Evolutionary conservation across 169 alveolate species (phyloP).

Genomic region (Eimeria necatrix): DNA sequence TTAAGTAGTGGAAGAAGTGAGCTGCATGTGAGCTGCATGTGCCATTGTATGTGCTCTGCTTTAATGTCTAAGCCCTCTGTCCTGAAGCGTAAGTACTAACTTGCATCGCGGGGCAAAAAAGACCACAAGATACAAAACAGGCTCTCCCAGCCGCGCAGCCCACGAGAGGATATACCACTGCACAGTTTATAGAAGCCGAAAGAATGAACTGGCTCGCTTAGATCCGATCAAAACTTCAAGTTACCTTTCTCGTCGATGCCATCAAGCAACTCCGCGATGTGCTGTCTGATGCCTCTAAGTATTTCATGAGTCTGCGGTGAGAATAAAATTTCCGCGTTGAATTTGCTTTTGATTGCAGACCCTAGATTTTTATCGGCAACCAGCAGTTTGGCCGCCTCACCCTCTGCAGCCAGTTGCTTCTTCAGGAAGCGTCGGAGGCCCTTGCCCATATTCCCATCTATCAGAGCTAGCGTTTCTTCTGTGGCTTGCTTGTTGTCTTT

Average conservation of each 20-base stretch:
- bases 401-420: slow-evolving; percentile 90
- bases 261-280: slow-evolving; percentile 89
- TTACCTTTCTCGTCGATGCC: slow-evolving; percentile 92
- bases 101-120: background rate
- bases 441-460: slow-evolving; percentile 88
- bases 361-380: slow-evolving; percentile 94
- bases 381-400: slow-evolving; percentile 87
- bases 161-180: background rate
- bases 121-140: too few species aligned
- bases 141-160: too few species aligned
- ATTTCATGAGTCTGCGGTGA: slow-evolving; percentile 92
- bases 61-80: too few species aligned
- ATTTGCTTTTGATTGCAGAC: slow-evolving; percentile 92
- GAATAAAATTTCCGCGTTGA: slow-evolving; percentile 88
- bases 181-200: too few species aligned
- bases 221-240: background rate
- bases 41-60: too few species aligned
- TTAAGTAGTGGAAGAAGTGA: background rate
- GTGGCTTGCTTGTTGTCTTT: slow-evolving; percentile 95
- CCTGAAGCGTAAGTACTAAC: too few species aligned
- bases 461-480: slow-evolving; percentile 90
- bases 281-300: slow-evolving; percentile 92
- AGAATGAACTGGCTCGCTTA: too few species aligned
- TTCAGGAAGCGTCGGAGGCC: slow-evolving; percentile 95
- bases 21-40: too few species aligned